These are phyloP conservation scores for Citrullus amarus DNA, from an alignment of 306 rosid species.

Conservation along the genomic window DNA sequence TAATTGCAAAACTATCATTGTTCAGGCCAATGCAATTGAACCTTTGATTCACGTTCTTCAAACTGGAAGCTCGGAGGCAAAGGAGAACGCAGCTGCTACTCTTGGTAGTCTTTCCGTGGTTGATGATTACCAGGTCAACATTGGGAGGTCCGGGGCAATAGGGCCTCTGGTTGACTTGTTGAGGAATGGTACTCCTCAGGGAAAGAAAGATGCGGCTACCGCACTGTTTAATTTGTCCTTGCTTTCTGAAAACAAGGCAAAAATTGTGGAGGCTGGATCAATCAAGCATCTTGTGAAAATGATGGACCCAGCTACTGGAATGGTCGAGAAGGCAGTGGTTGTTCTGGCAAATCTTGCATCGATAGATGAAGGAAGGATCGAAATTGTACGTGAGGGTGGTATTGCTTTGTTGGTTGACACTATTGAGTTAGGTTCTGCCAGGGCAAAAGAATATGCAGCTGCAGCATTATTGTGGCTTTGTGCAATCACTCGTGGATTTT, in stretches of 20 bases:
- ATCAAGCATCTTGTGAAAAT: constrained; percentile 84
- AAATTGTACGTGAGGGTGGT: constrained; percentile 75
- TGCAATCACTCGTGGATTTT: constrained; percentile 32
- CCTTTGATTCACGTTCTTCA: constrained; percentile 75
- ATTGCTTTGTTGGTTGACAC: constrained; percentile 86
- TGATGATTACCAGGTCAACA: constrained; percentile 71
- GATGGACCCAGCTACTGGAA: constrained; percentile 98
- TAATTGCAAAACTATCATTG: constrained; percentile 71
- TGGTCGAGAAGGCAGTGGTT: constrained; percentile 97
- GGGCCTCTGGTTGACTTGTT: constrained; percentile 80
- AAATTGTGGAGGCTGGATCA: constrained; percentile 89
- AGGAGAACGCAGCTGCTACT: constrained; percentile 95
- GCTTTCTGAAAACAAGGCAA: constrained; percentile 68
- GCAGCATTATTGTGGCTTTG: constrained; percentile 92
- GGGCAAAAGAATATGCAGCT: constrained; percentile 97
- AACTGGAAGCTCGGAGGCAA: constrained; percentile 86
- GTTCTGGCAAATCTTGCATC: constrained; percentile 91
- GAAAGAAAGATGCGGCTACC: constrained; percentile 95
- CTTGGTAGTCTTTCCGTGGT: constrained; percentile 89
- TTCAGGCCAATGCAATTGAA: constrained; percentile 71
- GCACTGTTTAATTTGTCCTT: constrained; percentile 92
- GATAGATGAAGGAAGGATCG: constrained; percentile 67
- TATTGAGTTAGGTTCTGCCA: constrained; percentile 87
- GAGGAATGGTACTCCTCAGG: constrained; percentile 85
- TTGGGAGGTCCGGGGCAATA: constrained; percentile 92